Conservation (phyloP, 1,284 basidiomycete species). For the Phlebopus sp. region DNA sequence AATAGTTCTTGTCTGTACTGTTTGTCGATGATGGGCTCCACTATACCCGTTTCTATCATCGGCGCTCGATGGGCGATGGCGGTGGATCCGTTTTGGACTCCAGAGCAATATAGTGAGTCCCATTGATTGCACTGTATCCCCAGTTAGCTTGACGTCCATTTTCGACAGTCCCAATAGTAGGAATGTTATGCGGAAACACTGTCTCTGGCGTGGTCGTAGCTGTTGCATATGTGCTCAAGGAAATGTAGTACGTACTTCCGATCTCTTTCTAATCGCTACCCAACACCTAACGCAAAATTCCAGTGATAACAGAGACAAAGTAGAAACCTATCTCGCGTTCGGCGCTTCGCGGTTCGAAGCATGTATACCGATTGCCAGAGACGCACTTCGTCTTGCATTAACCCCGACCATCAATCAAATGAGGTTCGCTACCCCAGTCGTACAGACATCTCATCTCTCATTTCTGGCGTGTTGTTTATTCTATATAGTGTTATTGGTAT, state of each 20-base stretch:
- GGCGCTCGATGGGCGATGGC: slow-evolving; percentile 79
- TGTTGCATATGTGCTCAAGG: slow-evolving; percentile 62
- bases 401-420: slow-evolving; percentile 82
- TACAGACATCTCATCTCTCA: not conserved
- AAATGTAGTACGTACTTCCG: slow-evolving; percentile 51
- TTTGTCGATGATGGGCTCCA: slow-evolving; percentile 67
- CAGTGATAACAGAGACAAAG: slow-evolving; percentile 79
- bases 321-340: slow-evolving; percentile 81
- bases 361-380: slow-evolving; percentile 70
- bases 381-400: slow-evolving; percentile 75
- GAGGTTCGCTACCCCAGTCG: slow-evolving; percentile 57
- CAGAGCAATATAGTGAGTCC: slow-evolving; percentile 71
- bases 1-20: slow-evolving; percentile 71
- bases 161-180: slow-evolving; percentile 72
- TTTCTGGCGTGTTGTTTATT: not conserved
- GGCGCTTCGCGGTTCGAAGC: slow-evolving; percentile 81
- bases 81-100: slow-evolving; percentile 75
- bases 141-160: not conserved
- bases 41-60: slow-evolving; percentile 77
- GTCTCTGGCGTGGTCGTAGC: slow-evolving; percentile 74
- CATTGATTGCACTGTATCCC: no score
- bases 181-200: slow-evolving; percentile 84
- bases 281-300: not conserved
- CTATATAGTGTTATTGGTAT: slow-evolving; percentile 69
- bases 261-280: not conserved